Conservation (phyloP, 2,329 filamentous ascomycete species). For the Xylogone sp. region DNA sequence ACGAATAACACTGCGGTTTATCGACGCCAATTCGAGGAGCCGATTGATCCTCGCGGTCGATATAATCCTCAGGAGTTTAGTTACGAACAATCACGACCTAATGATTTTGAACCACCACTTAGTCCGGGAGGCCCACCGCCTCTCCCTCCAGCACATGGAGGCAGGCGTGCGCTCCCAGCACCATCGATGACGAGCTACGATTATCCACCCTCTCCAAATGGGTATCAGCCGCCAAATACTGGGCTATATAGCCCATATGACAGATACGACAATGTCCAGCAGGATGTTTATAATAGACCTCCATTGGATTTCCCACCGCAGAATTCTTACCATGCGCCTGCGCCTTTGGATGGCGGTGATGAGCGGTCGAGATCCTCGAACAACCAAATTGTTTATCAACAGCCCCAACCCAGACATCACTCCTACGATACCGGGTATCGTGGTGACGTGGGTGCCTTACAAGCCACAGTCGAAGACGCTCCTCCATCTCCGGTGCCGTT, state of each 20-base stretch:
- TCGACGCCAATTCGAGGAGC: constrained; percentile 13
- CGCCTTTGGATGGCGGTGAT: constrained; percentile 18
- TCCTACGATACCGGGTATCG: constrained; percentile 30
- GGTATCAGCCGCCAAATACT: constrained; percentile 7
- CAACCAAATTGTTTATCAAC: constrained; percentile 16
- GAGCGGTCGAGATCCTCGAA: constrained; percentile 14
- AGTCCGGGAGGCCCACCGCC: constrained; percentile 29
- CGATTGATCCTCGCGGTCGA: constrained; percentile 15
- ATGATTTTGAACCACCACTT: constrained; percentile 23
- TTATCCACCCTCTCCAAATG: constrained; percentile 12
- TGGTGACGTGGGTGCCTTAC: constrained; percentile 38
- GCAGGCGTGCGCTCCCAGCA: constrained; percentile 17
- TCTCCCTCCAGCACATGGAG: constrained; percentile 28
- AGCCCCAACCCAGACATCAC: constrained; percentile 28
- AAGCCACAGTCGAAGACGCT: constrained; percentile 42
- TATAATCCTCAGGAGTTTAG: constrained; percentile 18
- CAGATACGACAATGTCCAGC: constrained; percentile 9
- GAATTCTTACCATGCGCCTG: constrained; percentile 25
- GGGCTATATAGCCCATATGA: constrained; percentile 3
- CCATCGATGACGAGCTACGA: constrained; percentile 18
- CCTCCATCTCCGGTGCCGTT: constrained; percentile 22
- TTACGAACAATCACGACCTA: constrained; percentile 23
- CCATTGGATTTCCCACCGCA: constrained; percentile 19
- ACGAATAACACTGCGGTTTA: constrained; percentile 8
- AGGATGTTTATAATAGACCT: constrained; percentile 19